Evolutionary conservation across 2,329 filamentous ascomycete genomes (phyloP), one percentile per base, ranked within the genome.

Genomic region (Aspergillus uvarum): DNA sequence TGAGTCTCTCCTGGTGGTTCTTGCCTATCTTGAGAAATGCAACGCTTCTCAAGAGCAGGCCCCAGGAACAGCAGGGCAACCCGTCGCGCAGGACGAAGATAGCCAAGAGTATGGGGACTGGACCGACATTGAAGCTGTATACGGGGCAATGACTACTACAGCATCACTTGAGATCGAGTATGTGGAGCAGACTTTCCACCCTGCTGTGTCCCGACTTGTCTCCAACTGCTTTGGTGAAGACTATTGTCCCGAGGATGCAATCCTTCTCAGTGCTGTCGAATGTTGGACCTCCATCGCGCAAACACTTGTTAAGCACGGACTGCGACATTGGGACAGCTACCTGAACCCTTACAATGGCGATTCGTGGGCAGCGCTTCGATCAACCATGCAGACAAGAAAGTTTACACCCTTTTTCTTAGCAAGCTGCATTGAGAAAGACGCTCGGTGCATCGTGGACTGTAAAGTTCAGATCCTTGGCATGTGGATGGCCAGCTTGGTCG

Each of bases 81-180:
- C 70, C n/a, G 56, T 59, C 14, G 68, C 77, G 26, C 66, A 65
- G 5, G 83, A 79, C 57, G 85, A 87, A 55, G 86, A 88, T 56
- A 88, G 85, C 63, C 86, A 88, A 68, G 85, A 88, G 51, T 88
- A 86, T 66, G 85, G 85, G 31, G 84, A 86, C 60, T 85, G 82
- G 75, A 76, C 80, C 22, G 84, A 79, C 21, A 75, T 87, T 53
- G 81, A 84, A 59, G 81, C 82, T 44, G 68, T 72, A 3, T 74
- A 77, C 47, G 72, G 75, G 26, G 68, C 74, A 42, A 50, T 53
- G 29, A 58, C 67, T 29, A 58, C 66, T 42, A 50, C 66, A 14
- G 65, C 62, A 26, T 32, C 35, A 52, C 38, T 16, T 44, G 71
- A 65, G 24, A 67, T 76, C 38, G 66, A 70, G 50, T 68, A 73